Base-by-base conservation (phyloP, 345 rosid genomes). In the Heritiera littoralis region DNA sequence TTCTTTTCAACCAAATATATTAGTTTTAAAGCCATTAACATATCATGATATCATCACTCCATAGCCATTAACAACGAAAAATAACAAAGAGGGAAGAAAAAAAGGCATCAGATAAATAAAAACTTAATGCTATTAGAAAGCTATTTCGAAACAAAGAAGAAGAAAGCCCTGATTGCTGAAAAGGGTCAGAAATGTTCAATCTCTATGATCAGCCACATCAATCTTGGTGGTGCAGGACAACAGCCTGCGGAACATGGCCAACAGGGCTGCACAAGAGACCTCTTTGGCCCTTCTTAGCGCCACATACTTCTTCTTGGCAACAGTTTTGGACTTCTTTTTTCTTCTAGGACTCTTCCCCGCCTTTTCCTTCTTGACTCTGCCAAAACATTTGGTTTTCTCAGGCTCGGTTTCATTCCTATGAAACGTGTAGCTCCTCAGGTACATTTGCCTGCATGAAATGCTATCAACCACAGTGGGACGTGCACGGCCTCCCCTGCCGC, bases 361-460 rank as follows among this genome's bases (percentile, higher is more conserved):
- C 59, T 58, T 79, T 3, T 72, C 81, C 64, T 84, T 83, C 66
- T 73, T 85, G 32, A 69, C 80, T 43, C 84, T 81, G 9, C 92
- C 87, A 18, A 89, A 79, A 30, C 93, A 90, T 79, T 80, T 83
- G 18, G 88, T 82, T 82, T 79, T 85, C 72, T 83, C 86, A 1
- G 80, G 70, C 45, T 75, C 79, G n/a, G 73, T 78, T 9, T 89
- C 92, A 59, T 90, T 87, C 67, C 92, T 80, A 15, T 93, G 87
- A 74, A 94, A 94, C 2, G 94, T 88, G 84, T 94, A 94, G 90
- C 97, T 94, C 70, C 97, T 87, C 4, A 94, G 86, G 78, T 91
- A 94, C 85, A 90, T 91, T 82, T 94, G 97, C 80, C 98, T 80
- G 84, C 97, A 91, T 13, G 95, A 92, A 77, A 91, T 88, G 77